A percentile compares a stretch with the other conserved stretches of the same genome.
These are phyloP conservation scores for Sporothrix pseudoabietina DNA, from an alignment of 2,329 filamentous ascomycete species.

Conservation along the genomic window DNA sequence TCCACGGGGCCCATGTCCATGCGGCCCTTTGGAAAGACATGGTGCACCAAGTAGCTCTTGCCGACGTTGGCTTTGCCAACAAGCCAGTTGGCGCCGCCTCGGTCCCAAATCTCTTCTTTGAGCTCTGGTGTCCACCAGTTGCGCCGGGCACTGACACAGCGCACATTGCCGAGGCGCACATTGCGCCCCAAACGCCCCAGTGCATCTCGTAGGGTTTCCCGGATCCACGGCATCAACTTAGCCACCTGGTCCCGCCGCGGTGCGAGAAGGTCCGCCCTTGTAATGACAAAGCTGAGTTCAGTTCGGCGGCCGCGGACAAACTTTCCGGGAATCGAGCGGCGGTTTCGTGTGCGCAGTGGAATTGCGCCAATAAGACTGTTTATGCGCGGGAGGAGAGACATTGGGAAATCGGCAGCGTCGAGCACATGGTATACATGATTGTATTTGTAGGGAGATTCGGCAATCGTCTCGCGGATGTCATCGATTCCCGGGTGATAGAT, in stretches of 20 bases:
- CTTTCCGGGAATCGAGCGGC: slow-evolving; percentile 68
- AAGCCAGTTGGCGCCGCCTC: slow-evolving; percentile 89
- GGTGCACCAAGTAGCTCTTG: slow-evolving; percentile 88
- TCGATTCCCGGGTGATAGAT: slow-evolving; percentile 81
- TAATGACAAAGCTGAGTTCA: slow-evolving; percentile 89
- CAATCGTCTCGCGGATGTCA: slow-evolving; percentile 78
- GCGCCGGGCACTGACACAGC: slow-evolving; percentile 81
- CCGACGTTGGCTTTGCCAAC: slow-evolving; percentile 98
- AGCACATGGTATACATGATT: slow-evolving; percentile 96
- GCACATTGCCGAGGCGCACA: slow-evolving; percentile 83
- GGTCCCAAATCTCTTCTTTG: slow-evolving; percentile 80
- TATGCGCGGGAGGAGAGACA: slow-evolving; percentile 83
- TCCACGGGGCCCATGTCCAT: slow-evolving; percentile 43
- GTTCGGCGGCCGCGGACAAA: slow-evolving; percentile 69
- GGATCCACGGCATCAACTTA: slow-evolving; percentile 79
- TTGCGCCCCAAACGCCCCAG: slow-evolving; percentile 68
- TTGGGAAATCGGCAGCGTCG: slow-evolving; percentile 94
- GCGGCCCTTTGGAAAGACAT: slow-evolving; percentile 78
- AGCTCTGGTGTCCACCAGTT: slow-evolving; percentile 89
- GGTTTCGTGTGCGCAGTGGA: slow-evolving; percentile 75
- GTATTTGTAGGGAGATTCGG: slow-evolving; percentile 83
- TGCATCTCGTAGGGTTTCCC: slow-evolving; percentile 73
- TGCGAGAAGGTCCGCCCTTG: slow-evolving; percentile 81
- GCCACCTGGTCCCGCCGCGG: slow-evolving; percentile 84
- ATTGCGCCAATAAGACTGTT: slow-evolving; percentile 70